Conservation (phyloP, 345 rosid species). For the Clausena lansium region DNA sequence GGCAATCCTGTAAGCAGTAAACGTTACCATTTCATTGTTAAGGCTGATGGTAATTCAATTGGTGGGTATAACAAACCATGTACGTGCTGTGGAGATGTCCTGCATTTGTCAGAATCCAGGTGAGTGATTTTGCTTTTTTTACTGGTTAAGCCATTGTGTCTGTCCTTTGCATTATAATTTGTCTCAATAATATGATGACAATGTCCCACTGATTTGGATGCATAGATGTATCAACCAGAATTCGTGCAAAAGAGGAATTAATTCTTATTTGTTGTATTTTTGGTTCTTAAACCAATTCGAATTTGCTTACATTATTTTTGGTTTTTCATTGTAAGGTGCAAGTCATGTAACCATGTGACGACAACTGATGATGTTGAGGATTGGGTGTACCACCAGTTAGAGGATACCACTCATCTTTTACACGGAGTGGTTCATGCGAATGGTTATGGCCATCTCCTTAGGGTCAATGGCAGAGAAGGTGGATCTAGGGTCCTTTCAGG, state of each 20-base stretch:
- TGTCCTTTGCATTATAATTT: neutral
- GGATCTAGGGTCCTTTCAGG: constrained; percentile 68
- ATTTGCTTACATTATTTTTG: neutral
- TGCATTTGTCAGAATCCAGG: constrained; percentile 61
- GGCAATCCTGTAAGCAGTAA: constrained; percentile 64
- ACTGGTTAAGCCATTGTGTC: neutral
- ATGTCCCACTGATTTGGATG: neutral
- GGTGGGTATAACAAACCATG: constrained; percentile 57
- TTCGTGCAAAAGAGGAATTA: neutral
- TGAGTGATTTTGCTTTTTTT: neutral
- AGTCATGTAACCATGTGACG: constrained; percentile 46
- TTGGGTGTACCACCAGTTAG: constrained; percentile 62
- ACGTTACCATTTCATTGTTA: constrained; percentile 69
- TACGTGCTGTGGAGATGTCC: constrained; percentile 47
- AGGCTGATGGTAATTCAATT: constrained; percentile 57
- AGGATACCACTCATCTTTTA: constrained; percentile 62
- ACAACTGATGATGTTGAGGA: constrained; percentile 54
- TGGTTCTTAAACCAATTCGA: neutral
- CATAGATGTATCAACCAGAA: neutral
- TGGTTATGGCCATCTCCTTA: constrained; percentile 70
- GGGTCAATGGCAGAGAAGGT: constrained; percentile 74
- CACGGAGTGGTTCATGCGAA: constrained; percentile 67
- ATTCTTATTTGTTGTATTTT: neutral
- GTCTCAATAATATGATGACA: neutral
- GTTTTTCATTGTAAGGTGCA: constrained; percentile 38